Percentiles rank a stretch among this genome's conserved stretches.
phyloP scores from a whole-genome alignment of 1,284 basidiomycete species.

The Cryptococcus floricola region DNA sequence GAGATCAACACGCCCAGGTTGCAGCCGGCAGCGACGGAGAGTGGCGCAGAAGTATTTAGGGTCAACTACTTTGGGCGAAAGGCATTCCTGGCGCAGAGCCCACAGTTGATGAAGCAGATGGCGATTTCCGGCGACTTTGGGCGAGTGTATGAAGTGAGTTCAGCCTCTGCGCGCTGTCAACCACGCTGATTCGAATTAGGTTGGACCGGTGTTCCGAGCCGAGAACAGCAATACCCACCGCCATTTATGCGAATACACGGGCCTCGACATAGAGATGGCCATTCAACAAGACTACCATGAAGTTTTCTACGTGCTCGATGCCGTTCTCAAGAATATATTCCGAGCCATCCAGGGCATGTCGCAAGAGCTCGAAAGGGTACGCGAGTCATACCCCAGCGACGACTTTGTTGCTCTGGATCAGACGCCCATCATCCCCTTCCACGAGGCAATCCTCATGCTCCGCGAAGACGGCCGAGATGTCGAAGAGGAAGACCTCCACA shows the following conservation, averaged over 20 bases:
- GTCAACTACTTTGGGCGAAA: conserved; percentile 79
- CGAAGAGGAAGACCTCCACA: conserved; percentile 44
- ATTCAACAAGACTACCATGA: conserved; percentile 56
- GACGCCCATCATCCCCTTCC: conserved; percentile 47
- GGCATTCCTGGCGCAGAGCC: conserved; percentile 56
- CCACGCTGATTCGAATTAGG: conserved; percentile 2
- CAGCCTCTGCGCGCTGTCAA: not conserved
- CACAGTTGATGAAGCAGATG: conserved; percentile 57
- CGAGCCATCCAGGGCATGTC: conserved; percentile 48
- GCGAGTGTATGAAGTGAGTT: conserved; percentile 53
- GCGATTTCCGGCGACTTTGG: conserved; percentile 56
- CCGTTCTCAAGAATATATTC: conserved; percentile 48
- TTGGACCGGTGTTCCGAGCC: conserved; percentile 52
- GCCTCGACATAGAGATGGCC: conserved; percentile 56
- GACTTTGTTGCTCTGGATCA: conserved; percentile 39
- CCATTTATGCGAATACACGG: conserved; percentile 57
- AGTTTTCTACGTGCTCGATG: conserved; percentile 46
- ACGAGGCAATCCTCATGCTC: conserved; percentile 51
- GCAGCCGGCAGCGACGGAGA: conserved; percentile 91
- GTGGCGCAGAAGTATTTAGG: conserved; percentile 92
- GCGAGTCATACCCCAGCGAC: conserved; percentile 50
- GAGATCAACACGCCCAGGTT: conserved; percentile 91
- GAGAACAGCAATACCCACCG: conserved; percentile 57
- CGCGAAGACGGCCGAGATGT: conserved; percentile 32
- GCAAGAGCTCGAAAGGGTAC: conserved; percentile 51